Percentiles rank a stretch among this genome's conserved stretches.
Evolutionary conservation across 495 filamentous ascomycete species (phyloP).

Genomic region (Jackrogersella multiformis): DNA sequence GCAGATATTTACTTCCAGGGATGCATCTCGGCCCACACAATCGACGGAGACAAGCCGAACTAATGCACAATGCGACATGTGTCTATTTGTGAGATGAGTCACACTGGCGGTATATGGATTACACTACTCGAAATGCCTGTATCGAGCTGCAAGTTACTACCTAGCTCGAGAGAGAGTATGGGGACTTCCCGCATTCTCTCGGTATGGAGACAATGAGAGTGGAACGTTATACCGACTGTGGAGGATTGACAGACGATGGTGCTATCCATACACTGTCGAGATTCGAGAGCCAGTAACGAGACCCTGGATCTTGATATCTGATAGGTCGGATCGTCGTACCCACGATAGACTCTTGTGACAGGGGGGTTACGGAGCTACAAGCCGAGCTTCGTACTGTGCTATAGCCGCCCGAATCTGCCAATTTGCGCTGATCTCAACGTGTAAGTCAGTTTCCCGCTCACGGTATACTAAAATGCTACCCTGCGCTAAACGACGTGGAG

Average conservation of each 20-base stretch:
- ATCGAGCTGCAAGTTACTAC: slow-evolving; percentile 14
- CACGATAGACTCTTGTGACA: slow-evolving; percentile 9
- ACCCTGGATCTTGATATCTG: slow-evolving; percentile 21
- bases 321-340: slow-evolving; percentile 29
- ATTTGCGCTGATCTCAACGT: slow-evolving; percentile 26
- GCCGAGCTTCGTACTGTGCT: slow-evolving; percentile 17
- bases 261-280: slow-evolving; percentile 28
- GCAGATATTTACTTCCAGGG: slow-evolving; percentile 18
- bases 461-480: slow-evolving; percentile 20
- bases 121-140: slow-evolving; percentile 23
- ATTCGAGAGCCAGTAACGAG: slow-evolving; percentile 15
- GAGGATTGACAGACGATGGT: slow-evolving; percentile 17
- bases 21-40: slow-evolving; percentile 37
- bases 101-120: slow-evolving; percentile 34
- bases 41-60: slow-evolving; percentile 24
- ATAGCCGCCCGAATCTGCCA: slow-evolving; percentile 30
- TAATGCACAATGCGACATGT: slow-evolving; percentile 39
- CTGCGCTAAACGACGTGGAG: slow-evolving; percentile 15
- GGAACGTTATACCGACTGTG: slow-evolving; percentile 30
- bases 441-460: slow-evolving; percentile 6
- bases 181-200: neutral
- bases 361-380: slow-evolving; percentile 15
- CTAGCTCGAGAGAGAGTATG: slow-evolving; percentile 2
- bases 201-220: neutral
- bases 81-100: slow-evolving; percentile 42